Percentiles rank a stretch among this genome's conserved stretches.
Evolutionary conservation across 441 rosid genomes (phyloP).

Genomic region (Pelargonium cotyledonis): DNA sequence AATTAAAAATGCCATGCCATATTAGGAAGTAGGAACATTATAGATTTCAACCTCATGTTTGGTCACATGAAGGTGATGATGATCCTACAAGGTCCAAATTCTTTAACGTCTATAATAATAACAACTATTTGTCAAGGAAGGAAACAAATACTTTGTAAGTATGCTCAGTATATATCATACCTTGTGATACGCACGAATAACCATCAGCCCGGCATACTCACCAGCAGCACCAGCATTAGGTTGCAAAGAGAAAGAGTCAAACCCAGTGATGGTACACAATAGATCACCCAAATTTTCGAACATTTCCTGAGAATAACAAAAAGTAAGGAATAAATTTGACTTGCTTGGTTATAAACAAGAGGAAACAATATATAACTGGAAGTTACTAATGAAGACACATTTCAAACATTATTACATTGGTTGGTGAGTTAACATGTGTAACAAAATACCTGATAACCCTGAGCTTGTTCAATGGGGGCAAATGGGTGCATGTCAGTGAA

Average conservation of each 20-base stretch:
- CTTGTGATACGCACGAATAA: constrained; percentile 89
- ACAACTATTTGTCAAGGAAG: too few relatives aligned
- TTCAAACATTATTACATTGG: background rate
- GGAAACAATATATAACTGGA: constrained; percentile 8
- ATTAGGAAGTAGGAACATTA: background rate
- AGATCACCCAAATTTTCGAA: constrained; percentile 71
- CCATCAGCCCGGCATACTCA: constrained; percentile 97
- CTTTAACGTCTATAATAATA: background rate
- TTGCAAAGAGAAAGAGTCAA: constrained; percentile 95
- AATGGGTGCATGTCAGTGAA: constrained; percentile 90
- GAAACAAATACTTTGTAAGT: constrained; percentile 3
- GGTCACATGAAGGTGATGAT: background rate
- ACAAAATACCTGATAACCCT: constrained; percentile 75
- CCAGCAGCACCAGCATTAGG: constrained; percentile 99
- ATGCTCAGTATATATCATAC: constrained; percentile 29
- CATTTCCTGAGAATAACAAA: constrained; percentile 63
- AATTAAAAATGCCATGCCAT: background rate
- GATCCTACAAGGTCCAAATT: background rate
- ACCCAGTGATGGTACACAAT: constrained; percentile 81
- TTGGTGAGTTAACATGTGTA: background rate
- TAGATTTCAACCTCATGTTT: background rate
- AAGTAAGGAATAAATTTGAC: constrained; percentile 18
- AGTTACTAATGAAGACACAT: constrained; percentile 2
- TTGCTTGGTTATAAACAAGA: constrained; percentile 17
- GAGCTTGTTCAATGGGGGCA: constrained; percentile 76